Conservation (phyloP, 2,329 filamentous ascomycete species). For the Talaromyces sp. region DNA sequence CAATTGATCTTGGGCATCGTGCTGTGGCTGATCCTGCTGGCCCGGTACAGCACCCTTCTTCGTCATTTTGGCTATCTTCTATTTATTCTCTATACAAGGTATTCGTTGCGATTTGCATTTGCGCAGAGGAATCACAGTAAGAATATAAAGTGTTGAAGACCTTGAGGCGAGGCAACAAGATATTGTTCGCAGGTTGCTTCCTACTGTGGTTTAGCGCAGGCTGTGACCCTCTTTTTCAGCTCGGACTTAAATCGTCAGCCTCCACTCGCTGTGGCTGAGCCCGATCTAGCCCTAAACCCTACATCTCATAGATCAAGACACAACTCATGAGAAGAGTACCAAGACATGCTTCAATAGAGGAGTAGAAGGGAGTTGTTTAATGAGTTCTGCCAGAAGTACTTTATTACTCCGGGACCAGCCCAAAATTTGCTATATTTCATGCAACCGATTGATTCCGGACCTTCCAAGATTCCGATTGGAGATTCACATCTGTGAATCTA, state of each 20-base stretch:
- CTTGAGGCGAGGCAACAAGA: constrained; percentile 2
- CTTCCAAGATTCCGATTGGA: not conserved
- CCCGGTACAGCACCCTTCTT: not conserved
- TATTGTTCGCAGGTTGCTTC: constrained; percentile 14
- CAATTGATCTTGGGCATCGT: not conserved
- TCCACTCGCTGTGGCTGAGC: constrained; percentile 5
- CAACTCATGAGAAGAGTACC: not conserved
- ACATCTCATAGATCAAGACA: not conserved
- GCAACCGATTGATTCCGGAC: not conserved
- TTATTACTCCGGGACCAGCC: not conserved
- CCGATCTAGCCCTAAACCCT: not conserved
- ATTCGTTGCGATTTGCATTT: too few relatives aligned
- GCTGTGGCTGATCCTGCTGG: not conserved
- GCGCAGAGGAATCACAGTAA: not conserved
- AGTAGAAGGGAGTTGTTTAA: not conserved
- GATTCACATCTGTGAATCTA: not conserved
- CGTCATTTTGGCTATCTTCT: not conserved
- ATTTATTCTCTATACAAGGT: too few relatives aligned
- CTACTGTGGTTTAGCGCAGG: constrained; percentile 2
- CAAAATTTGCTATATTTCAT: not conserved
- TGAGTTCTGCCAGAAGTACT: not conserved
- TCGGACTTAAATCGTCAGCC: not conserved
- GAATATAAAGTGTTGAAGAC: not conserved
- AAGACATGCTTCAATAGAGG: not conserved
- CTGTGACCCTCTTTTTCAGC: not conserved